Conservation (phyloP, 2,329 filamentous ascomycete genomes). For the Pseudogymnoascus sp. region DNA sequence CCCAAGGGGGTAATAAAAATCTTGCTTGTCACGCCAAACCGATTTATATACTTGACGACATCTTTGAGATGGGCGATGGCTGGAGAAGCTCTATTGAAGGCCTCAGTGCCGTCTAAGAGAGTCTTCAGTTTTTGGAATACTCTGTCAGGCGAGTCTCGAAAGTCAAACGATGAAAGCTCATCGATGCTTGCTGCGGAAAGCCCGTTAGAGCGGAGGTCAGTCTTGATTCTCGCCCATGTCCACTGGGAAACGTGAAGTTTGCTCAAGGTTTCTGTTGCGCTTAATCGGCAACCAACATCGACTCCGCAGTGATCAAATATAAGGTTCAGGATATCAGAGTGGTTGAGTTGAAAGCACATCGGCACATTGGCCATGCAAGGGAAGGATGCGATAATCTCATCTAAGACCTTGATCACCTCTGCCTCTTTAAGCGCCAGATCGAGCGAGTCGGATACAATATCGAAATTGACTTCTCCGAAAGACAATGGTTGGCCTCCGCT, state of each 20-base stretch:
- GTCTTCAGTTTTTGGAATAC: conserved; percentile 50
- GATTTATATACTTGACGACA: conserved; percentile 67
- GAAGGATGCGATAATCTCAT: conserved; percentile 78
- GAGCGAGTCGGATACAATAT: conserved; percentile 79
- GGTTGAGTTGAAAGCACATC: conserved; percentile 87
- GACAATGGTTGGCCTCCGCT: conserved; percentile 74
- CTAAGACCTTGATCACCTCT: conserved; percentile 86
- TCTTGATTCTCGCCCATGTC: conserved; percentile 74
- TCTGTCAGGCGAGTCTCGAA: conserved; percentile 54
- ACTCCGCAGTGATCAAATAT: conserved; percentile 90
- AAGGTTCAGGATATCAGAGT: conserved; percentile 74
- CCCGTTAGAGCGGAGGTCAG: conserved; percentile 64
- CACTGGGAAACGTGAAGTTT: conserved; percentile 75
- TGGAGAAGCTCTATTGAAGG: conserved; percentile 64
- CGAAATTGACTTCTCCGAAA: conserved; percentile 89
- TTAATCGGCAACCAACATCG: conserved; percentile 54
- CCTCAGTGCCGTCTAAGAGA: conserved; percentile 54
- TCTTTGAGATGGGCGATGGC: conserved; percentile 73
- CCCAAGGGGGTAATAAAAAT: conserved; percentile 78
- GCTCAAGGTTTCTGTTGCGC: conserved; percentile 75
- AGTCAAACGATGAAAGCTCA: conserved; percentile 85
- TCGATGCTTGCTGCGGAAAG: conserved; percentile 85
- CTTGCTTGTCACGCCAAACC: conserved; percentile 66
- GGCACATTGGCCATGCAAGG: conserved; percentile 61
- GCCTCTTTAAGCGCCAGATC: conserved; percentile 87